Evolutionary conservation across 768 basidiomycete species (phyloP).

Genomic region (Postia placenta): DNA sequence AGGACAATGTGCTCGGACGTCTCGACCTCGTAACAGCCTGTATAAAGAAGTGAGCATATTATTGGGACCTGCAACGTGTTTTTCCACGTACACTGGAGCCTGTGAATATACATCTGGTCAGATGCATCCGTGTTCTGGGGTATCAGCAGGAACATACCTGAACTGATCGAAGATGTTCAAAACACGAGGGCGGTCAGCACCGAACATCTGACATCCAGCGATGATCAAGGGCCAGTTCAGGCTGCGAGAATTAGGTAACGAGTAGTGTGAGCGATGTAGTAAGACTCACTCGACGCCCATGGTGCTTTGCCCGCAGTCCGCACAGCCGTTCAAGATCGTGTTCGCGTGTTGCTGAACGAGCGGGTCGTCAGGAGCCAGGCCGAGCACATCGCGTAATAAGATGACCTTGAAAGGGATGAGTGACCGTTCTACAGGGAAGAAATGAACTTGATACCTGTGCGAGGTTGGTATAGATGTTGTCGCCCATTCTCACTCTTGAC

Average conservation of each 20-base stretch:
- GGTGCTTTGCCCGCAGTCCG: constrained; percentile 22
- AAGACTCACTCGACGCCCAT: constrained; percentile 29
- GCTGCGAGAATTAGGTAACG: constrained; percentile 8
- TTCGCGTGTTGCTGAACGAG: constrained; percentile 25
- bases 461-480: constrained; percentile 29
- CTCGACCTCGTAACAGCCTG: constrained; percentile 33
- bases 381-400: constrained; percentile 28
- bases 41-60: background rate
- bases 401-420: constrained; percentile 20
- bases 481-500: constrained; percentile 27
- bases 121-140: background rate
- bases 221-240: constrained; percentile 28
- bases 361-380: constrained; percentile 21
- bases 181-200: constrained; percentile 19
- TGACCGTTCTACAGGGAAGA: constrained; percentile 10
- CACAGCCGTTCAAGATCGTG: constrained; percentile 23
- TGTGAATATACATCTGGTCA: constrained; percentile 11
- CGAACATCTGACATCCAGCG: constrained; percentile 23
- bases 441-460: constrained; percentile 26
- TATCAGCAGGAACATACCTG: constrained; percentile 18
- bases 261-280: no score
- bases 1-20: constrained; percentile 29
- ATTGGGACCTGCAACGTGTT: no score
- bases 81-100: constrained; percentile 22
- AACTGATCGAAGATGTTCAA: constrained; percentile 24